Conservation (phyloP, 2,329 filamentous ascomycete species). For the Dichotomopilus funicola region DNA sequence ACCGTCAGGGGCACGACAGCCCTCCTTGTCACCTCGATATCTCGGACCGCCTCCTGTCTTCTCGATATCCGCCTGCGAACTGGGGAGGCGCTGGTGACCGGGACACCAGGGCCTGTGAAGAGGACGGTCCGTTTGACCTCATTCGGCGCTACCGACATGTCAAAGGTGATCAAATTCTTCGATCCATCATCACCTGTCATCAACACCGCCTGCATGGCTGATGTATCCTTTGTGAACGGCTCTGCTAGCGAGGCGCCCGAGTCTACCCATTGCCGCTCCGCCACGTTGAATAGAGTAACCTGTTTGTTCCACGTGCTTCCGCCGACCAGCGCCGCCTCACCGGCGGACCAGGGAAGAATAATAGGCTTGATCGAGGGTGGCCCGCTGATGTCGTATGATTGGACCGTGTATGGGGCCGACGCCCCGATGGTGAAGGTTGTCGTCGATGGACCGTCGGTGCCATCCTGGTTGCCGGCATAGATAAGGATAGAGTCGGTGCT, state of each 20-base stretch:
- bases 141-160: slow-evolving; percentile 69
- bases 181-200: slow-evolving; percentile 69
- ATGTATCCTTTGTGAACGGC: slow-evolving; percentile 52
- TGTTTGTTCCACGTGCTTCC: slow-evolving; percentile 59
- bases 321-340: slow-evolving; percentile 67
- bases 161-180: slow-evolving; percentile 72
- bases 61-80: slow-evolving; percentile 31
- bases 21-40: slow-evolving; percentile 11
- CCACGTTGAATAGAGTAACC: slow-evolving; percentile 65
- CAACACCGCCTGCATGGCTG: slow-evolving; percentile 54
- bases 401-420: slow-evolving; percentile 56
- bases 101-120: slow-evolving; percentile 52
- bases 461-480: slow-evolving; percentile 68
- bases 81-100: slow-evolving; percentile 41
- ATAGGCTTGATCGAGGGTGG: slow-evolving; percentile 63
- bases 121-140: slow-evolving; percentile 64
- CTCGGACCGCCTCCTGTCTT: slow-evolving; percentile 28
- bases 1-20: slow-evolving; percentile 46
- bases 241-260: slow-evolving; percentile 57
- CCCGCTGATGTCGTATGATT: slow-evolving; percentile 51
- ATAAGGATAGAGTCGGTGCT: slow-evolving; percentile 66
- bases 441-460: slow-evolving; percentile 51
- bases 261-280: slow-evolving; percentile 55
- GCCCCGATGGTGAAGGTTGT: slow-evolving; percentile 71
- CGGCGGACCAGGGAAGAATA: slow-evolving; percentile 66